Base-by-base conservation (phyloP, 2,329 filamentous ascomycete genomes). In the Talaromyces sp. region DNA sequence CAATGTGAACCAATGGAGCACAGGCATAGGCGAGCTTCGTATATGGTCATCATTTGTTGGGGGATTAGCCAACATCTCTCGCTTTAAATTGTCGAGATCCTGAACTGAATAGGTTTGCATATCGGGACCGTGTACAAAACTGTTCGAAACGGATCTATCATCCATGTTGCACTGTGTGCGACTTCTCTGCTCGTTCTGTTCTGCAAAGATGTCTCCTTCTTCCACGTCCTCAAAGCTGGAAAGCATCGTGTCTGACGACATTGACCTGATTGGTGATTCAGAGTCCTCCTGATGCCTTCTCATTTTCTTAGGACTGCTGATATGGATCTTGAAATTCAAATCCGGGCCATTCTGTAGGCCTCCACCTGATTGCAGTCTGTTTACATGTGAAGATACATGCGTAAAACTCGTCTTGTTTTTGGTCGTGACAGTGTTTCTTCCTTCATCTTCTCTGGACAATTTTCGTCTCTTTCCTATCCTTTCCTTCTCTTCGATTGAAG, bases 381-480 rank as follows among this genome's bases (percentile, higher is more conserved):
- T 19, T 19, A 9, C 45, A 17, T 47, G 7, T 50, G 43, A 31
- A 17, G 35, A 47, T 63, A 67, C 43, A 60, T 62, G 39, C 17
- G 50, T 19, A 45, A 62, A 41, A 56, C 64, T n/a, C 33, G 61
- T 37, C 45, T 27, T 31, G 19, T 45, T 59, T 35, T 59, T 67
- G 13, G 27, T 65, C 33, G 56, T 60, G 50, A 62, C 39, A n/a
- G 69, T 63, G 37, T 74, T 59, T 41, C 75, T 72, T 41, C 66
- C 67, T 35, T 69, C 69, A 57, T 79, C 77, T 8, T 66, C 67
- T 19, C 73, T 70, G 31, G 73, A 75, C 56, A 79, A 59, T 65
- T 67, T 75, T 47, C 77, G 70, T 62, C 77, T 70, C 67, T 76
- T 78, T 10, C 75, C 77, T 66, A 79, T 75, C 19, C 63, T 69